Evolutionary conservation across 208 protist genomes (phyloP), one percentile per base, ranked within the genome.

Genomic region (Crithidia brevicula): DNA sequence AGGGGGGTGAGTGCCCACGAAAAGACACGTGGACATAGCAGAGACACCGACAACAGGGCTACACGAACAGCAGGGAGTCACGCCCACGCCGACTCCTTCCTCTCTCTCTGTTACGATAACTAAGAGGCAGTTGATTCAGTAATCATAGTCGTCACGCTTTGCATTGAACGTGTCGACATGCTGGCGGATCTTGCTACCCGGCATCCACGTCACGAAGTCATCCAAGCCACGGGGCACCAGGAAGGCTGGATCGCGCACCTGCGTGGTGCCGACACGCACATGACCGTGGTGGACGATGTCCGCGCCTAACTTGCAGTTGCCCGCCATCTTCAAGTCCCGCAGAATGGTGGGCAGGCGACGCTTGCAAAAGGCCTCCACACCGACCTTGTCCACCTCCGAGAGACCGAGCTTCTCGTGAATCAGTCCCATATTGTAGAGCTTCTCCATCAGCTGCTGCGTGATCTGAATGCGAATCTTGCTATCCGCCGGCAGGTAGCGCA

Each of bases 181-280:
- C 63, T 94, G 77, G 45, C 87, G 83, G 25, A 96, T 94, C 82
- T 95, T 96, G 74, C 86, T 94, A 18, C 86, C 89, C 0, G 86
- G 82, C 86, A 93, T 92, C 93, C 93, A 97, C 45, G 88, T 93
- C 22, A 97, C 82, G 56, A 85, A 78, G 77, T 97, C 93, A 34
- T 96, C 91, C 49, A 95, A 47, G 6, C 76, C 81, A 18, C 88
- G 77, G 18, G 93, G 85, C 34, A 97, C 92, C 23, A 97, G 81
- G 67, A 96, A 96, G 10, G 91, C 89, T 0, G 93, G 91, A 59
- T 97, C 93, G 34, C 87, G 79, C 45, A 97, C 72, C 71, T 96
- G 89, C 46, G 83, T 88, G 13, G 91, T 92, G 36, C 93, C 93
- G 6, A 97, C 89, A 10, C 91, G 86, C 31, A 97, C 82, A 51